Percentiles rank a stretch among this genome's conserved stretches.
phyloP scores from a whole-genome alignment of 2,329 filamentous ascomycete genomes.

The Aspergillus pseudoglaucus region DNA sequence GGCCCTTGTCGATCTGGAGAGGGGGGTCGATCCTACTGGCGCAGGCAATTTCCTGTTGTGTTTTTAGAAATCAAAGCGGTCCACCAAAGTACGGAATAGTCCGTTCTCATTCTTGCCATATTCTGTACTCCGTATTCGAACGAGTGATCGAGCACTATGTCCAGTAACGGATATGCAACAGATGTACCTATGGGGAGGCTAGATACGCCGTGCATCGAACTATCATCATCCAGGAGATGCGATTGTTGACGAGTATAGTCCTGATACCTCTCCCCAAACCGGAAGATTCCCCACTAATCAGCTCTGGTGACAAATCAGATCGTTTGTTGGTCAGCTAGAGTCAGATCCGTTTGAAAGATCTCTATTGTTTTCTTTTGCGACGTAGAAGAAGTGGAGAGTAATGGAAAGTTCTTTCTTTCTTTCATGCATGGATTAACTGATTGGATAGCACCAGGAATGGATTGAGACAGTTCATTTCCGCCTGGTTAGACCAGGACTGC shows the following conservation, averaged over 20 bases:
- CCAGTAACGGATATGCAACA: not conserved
- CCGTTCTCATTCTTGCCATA: not conserved
- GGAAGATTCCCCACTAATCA: not conserved
- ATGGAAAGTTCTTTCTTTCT: not conserved
- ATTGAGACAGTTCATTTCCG: not conserved
- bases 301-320: not conserved
- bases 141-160: not conserved
- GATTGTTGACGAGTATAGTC: not conserved
- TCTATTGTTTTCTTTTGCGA: not conserved
- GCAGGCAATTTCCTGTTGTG: not conserved
- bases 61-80: not conserved
- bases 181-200: slow-evolving; percentile 2
- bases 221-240: not conserved
- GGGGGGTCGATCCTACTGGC: slow-evolving; percentile 12
- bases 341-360: not conserved
- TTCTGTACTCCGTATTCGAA: not conserved
- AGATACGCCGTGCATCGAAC: slow-evolving; percentile 3
- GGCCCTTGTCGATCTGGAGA: slow-evolving; percentile 4
- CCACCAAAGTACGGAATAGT: not conserved
- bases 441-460: not conserved
- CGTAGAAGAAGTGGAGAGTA: not conserved
- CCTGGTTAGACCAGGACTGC: too few relatives aligned
- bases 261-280: not conserved
- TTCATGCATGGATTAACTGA: not conserved
- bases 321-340: not conserved